Evolutionary conservation across 2,329 filamentous ascomycete genomes (phyloP), one percentile per base, ranked within the genome.

Genomic region (Aspergillus texensis): DNA sequence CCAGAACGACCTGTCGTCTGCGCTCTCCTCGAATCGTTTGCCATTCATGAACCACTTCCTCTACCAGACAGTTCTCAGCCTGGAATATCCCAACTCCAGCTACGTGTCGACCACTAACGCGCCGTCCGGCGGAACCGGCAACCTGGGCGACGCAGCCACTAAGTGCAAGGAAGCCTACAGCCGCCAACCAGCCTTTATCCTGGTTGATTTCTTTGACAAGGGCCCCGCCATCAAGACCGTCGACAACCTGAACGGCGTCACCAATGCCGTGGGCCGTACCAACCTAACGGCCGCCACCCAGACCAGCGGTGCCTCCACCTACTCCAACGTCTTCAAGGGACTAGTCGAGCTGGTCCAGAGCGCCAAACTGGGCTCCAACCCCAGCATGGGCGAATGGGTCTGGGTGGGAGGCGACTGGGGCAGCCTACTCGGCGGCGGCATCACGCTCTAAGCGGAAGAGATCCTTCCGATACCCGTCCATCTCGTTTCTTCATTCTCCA

Each of bases 31-130:
- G 1, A 85, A 86, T 68, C 84, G 87, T 70, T 84, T 95, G 75
- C 87, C 91, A 30, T 81, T 95, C 11, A 84, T 92, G 81, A 95
- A 95, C 82, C 92, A 95, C 80, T 94, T 95, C 81, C 84, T 90
- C 59, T 89, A 94, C 80, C 62, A 78, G 74, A 6, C 73, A 88
- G 58, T 82, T 21, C 76, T 83, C 4, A 82, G 81, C 63, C 85
- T 92, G 70, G 78, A 86, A 67, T 80, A 87, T 46, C 90, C 90
- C 2, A 85, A 90, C 68, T 80, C 84, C n/a, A 82, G 79, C 66
- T 81, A 85, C 69, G 85, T 91, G 67, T 78, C 79, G 10, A 85
- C 82, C 11, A 92, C 91, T 46, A 94, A 94, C 75, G 87, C 84
- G 41, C 81, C 88, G 10, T 82, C 78, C 12, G 88, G 85, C 3